Conservation (phyloP, 768 basidiomycete genomes). For the Suillus placidus region DNA sequence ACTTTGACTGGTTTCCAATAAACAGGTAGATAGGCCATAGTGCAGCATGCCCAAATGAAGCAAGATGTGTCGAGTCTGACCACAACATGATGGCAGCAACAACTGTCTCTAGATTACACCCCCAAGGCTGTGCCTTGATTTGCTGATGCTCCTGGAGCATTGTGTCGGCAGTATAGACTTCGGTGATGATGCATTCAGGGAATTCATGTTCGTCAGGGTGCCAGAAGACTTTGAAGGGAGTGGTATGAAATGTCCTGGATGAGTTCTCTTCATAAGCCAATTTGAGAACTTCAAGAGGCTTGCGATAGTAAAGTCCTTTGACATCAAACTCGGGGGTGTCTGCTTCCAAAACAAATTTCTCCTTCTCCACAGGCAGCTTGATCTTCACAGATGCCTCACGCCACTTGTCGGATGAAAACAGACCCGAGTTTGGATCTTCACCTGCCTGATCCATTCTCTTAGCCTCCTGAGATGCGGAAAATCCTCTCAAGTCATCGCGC, state of each 20-base stretch:
- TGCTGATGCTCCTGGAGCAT: constrained; percentile 7
- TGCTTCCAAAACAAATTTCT: background rate
- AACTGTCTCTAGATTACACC: constrained; percentile 20
- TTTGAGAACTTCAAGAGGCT: constrained; percentile 7
- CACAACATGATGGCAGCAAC: constrained; percentile 28
- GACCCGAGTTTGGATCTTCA: background rate
- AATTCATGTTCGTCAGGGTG: constrained; percentile 4
- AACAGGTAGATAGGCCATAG: constrained; percentile 24
- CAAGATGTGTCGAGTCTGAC: constrained; percentile 26
- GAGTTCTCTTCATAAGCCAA: background rate
- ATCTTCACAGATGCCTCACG: constrained; percentile 17
- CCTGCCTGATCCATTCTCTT: constrained; percentile 2
- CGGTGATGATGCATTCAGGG: background rate
- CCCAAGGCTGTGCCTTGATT: constrained; percentile 2
- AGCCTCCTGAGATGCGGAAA: constrained; percentile 12
- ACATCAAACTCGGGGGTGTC: background rate
- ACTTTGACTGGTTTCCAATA: constrained; percentile 14
- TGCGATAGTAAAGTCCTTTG: constrained; percentile 4
- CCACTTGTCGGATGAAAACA: constrained; percentile 11
- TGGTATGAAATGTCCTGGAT: background rate
- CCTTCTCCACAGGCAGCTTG: constrained; percentile 10
- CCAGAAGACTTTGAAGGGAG: constrained; percentile 12
- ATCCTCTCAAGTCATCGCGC: constrained; percentile 21
- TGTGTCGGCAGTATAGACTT: constrained; percentile 3
- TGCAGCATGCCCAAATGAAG: constrained; percentile 20